Evolutionary conservation across 345 rosid genomes (phyloP), one percentile per base, ranked within the genome.

Genomic region (Lepidium africanum): DNA sequence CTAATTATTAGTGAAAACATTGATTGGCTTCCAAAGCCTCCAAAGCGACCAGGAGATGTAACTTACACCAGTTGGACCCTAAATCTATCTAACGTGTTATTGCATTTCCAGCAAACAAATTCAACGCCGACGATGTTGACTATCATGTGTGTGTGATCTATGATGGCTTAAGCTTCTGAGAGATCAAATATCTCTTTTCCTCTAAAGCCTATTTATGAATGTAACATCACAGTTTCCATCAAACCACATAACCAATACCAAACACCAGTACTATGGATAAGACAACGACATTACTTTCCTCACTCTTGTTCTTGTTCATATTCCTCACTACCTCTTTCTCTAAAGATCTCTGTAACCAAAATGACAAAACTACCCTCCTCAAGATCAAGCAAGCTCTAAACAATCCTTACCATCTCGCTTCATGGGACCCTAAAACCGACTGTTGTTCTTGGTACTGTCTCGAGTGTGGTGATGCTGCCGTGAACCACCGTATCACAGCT

Each of bases 361-460:
- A 57, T 9, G 97, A 91, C 81, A 89, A 89, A 63, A 65, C 41
- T 14, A 85, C 78, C 64, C 92, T 91, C 40, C 83, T 91, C 57
- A 71, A 79, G 13, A 85, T 89, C 74, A 85, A 87, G 61, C 54
- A 77, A 48, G 67, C 84, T 36, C 79, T 87, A 13, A 82, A 84
- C 67, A 74, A 87, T 68, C 96, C 96, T 39, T 87, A 83, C 80
- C 78, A 78, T 54, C 77, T 86, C 23, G 85, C 90, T 46, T 87
- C 97, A 0, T 88, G 97, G 97, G 19, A 79, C 9, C 77, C 85
- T 0, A 72, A 76, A 58, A 64, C 83, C 0, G 97, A 86, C 58
- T 91, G 94, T 76, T 89, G 96, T 75, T 92, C 46, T 1, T 92
- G 97, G 97, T 80, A 86, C 69, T 76, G 78, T 30, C 87, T 92